Evolutionary conservation across 2,329 filamentous ascomycete species (phyloP), one percentile per base, ranked within the genome.

Genomic region (Xylaria sp.): DNA sequence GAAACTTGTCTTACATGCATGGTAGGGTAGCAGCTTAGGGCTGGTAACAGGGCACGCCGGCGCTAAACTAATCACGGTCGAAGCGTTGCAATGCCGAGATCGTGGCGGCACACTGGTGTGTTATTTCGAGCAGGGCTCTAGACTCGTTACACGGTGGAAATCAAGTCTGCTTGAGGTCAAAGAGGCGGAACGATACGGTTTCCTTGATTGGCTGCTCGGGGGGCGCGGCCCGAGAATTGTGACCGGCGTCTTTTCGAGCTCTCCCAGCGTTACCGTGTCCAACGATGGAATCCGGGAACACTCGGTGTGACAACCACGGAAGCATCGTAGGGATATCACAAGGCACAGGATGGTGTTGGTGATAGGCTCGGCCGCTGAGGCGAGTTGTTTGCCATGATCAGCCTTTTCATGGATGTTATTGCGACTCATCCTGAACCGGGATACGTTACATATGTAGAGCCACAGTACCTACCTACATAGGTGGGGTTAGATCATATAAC

Each of bases 11-110:
- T 37, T 7, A 11, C 7, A 14, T 37, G 12, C 8, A 15, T 9
- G 7, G 12, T 12, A 9, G 35, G 12, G 35, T 37, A 37, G 3
- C 35, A 37, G 7, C 8, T 33, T 15, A 37, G 35, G 7, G 35
- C 12, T 37, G 23, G 40, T 51, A 54, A 19, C 52, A 57, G 31
- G 60, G 28, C 35, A 19, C n/a, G 21, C 45, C 17, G 47, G 37
- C 33, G 38, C 46, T 56, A 47, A 56, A 25, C 57, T 52, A 60
- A 63, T 51, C 6, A 60, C 31, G 33, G 15, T 31, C 37, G 38
- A 37, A 63, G 33, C 11, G 12, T 52, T 45, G 5, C 37, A 63
- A 52, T 63, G 61, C 61, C 61, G 56, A 63, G 61, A 63, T 49
- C 45, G 51, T 33, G 23, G 51, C 55, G 45, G 61, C 56, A 31